Evolutionary conservation across 1,284 basidiomycete species (phyloP).

Genomic region (Puccinia coronata): DNA sequence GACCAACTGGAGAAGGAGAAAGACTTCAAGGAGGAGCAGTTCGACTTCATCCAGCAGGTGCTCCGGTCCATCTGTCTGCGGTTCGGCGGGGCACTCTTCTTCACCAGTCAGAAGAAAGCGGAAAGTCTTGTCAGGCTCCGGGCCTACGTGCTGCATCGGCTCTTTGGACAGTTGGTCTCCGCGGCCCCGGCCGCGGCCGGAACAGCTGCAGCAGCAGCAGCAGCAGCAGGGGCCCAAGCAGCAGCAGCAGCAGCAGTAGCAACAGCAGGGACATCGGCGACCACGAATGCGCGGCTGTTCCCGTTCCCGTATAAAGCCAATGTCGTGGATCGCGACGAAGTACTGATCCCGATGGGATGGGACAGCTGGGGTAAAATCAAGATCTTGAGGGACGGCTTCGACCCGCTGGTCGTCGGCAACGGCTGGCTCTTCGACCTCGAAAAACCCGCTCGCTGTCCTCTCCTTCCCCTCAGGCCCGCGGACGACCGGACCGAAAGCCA

Average conservation of each 20-base stretch:
- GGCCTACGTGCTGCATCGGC: slow-evolving; percentile 81
- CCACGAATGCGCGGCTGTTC: slow-evolving; percentile 68
- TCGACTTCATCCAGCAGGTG: slow-evolving; percentile 92
- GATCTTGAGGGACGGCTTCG: slow-evolving; percentile 86
- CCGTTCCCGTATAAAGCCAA: slow-evolving; percentile 84
- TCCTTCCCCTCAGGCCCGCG: not conserved
- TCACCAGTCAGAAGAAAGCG: slow-evolving; percentile 76
- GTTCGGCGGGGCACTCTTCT: slow-evolving; percentile 92
- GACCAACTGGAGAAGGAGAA: slow-evolving; percentile 64
- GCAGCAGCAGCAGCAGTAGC: slow-evolving; percentile 27
- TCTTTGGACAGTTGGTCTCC: slow-evolving; percentile 64
- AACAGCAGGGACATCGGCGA: slow-evolving; percentile 20
- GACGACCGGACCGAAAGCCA: not conserved
- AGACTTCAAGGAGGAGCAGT: slow-evolving; percentile 75
- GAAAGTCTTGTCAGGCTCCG: slow-evolving; percentile 75
- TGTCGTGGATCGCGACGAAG: slow-evolving; percentile 84
- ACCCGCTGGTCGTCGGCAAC: slow-evolving; percentile 74
- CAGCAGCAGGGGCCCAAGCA: too few species aligned
- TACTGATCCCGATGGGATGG: slow-evolving; percentile 93
- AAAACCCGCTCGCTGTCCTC: too few species aligned
- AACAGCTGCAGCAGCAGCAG: slow-evolving; percentile 31
- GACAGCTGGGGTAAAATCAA: slow-evolving; percentile 96
- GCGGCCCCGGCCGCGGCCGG: slow-evolving; percentile 59
- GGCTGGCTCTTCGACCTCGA: slow-evolving; percentile 70
- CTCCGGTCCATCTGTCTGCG: slow-evolving; percentile 86